A percentile compares a stretch with the other conserved stretches of the same genome.
These are phyloP conservation scores for Thraustotheca clavata DNA, from an alignment of 352 stramenopile species.

Conservation along the genomic window DNA sequence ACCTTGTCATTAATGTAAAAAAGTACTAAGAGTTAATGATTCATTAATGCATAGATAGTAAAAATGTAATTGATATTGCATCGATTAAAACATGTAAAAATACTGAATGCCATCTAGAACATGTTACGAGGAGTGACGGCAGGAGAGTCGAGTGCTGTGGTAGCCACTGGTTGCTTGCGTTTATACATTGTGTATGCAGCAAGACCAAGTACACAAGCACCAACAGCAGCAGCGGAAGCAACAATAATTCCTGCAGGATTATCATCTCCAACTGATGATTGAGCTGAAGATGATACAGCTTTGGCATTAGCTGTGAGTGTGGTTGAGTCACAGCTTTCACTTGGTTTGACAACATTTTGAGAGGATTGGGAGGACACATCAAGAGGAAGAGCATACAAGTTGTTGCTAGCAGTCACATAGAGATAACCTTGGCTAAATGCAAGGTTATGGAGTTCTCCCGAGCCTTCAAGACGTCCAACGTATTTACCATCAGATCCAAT, in stretches of 20 bases:
- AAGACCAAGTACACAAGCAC: neutral
- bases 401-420: slow-evolving; percentile 62
- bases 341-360: neutral
- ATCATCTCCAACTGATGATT: neutral
- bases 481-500: slow-evolving; percentile 43
- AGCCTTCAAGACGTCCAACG: slow-evolving; percentile 48
- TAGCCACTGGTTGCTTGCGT: neutral
- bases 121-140: neutral
- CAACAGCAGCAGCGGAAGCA: neutral
- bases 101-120: too few relatives aligned
- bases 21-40: too few relatives aligned
- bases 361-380: slow-evolving; percentile 23
- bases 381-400: slow-evolving; percentile 52
- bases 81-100: neutral
- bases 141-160: neutral
- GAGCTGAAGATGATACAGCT: too few relatives aligned
- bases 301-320: neutral
- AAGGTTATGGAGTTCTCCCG: slow-evolving; percentile 43
- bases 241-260: neutral
- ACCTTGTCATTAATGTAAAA: too few relatives aligned
- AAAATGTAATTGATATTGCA: neutral
- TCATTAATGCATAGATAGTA: neutral
- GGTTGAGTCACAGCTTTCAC: neutral
- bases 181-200: neutral
- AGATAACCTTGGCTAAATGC: slow-evolving; percentile 60